Base-by-base conservation (phyloP, 768 basidiomycete species). In the Flagelloscypha sp. region DNA sequence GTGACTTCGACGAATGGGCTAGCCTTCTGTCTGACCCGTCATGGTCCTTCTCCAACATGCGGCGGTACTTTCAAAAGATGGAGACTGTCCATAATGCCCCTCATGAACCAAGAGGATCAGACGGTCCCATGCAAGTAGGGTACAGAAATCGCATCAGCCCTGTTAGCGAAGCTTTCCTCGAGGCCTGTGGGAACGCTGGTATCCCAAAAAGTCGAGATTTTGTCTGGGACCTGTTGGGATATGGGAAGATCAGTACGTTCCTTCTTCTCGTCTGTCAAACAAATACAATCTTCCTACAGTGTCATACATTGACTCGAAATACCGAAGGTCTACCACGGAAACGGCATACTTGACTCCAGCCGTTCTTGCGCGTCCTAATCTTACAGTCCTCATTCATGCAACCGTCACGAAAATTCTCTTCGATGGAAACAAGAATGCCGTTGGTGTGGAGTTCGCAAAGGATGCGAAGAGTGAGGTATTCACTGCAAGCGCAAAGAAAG, bases 271-370 rank as follows among this genome's bases (percentile, higher is more conserved):
- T n/a, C n/a, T n/a, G n/a, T n/a, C n/a, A n/a, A n/a, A n/a, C n/a
- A n/a, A n/a, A n/a, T n/a, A n/a, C n/a, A n/a, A n/a, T n/a, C n/a
- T n/a, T n/a, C n/a, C n/a, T 2, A 1, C 33, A 84, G 83, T 84
- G 76, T 79, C 79, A 0, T 84, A 79, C 43, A 65, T 84, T 33
- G 64, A 75, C 47, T 38, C 60, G 22, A 63, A 61, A 9, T 63
- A 65, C 22, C 56, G 59, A 37, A 71, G 83, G 0, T 75, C 78
- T 5, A 75, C 80, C 1, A 65, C 76, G 1, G 79, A 84, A 48
- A 58, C 67, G 2, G 79, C 78, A 0, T 85, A 84, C 48, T 66
- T 85, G 21, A 83, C 79, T 0, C 55, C 66, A 1, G 63, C 74
- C 0, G 81, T 84, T 4, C 65, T 84, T 4, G 61, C 65, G 5